Evolutionary conservation across 345 rosid species (phyloP), one percentile per base, ranked within the genome.

Genomic region (Acer yangbiense): DNA sequence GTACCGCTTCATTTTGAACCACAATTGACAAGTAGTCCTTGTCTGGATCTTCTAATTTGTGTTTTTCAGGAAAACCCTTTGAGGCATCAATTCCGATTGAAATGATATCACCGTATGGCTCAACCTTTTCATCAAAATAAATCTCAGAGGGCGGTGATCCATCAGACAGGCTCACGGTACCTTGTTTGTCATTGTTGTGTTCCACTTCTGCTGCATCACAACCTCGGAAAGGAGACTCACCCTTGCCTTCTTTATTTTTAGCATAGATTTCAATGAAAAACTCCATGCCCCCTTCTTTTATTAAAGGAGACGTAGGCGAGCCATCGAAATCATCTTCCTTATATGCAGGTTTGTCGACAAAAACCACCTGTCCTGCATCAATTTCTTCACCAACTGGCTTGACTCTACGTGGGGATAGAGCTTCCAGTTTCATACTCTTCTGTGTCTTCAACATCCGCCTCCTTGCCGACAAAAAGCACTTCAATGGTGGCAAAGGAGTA

Each of bases 401-500:
- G 17, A 66, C 76, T 79, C 72, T 75, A 20, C 73, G 70, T 0
- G 83, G 86, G 55, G 81, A 77, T 21, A 80, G 68, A 77, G 64
- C 82, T 85, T 66, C 92, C 76, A 58, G 72, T 64, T 85, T 90
- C 65, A 75, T 68, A 76, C 83, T 82, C 82, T 81, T 94, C 77
- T 91, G 94, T 8, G 85, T 69, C 87, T 90, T 92, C 86, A 94
- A 48, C 25, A 85, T 80, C 27, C 82, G 84, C 65, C 98, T 89
- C 83, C 86, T 88, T 9, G 90, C 83, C 13, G 90, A 88, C 76
- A 94, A 77, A 86, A 94, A 94, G 82, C 87, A 78, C 84, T 87
- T 94, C 76, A 94, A 77, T 35, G 98, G 98, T 68, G 92, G 93
- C 83, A 79, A 80, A 81, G 88, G 93, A 39, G 84, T 32, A 74